phyloP scores from a whole-genome alignment of 139 green algal species.

The Auxenochlorella pyrenoidosa region DNA sequence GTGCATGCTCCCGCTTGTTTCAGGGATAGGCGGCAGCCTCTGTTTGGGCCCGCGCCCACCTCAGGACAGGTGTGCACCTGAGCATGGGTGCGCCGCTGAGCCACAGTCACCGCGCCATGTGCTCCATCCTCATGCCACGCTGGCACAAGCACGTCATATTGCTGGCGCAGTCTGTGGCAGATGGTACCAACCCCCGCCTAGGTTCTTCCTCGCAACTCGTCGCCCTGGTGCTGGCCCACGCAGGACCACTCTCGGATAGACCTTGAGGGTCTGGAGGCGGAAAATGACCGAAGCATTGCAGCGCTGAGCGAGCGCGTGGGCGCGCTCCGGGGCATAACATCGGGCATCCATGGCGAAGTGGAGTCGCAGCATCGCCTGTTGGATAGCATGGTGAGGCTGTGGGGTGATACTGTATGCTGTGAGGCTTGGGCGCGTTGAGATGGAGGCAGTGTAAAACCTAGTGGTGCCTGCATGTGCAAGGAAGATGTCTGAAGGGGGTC shows the following conservation, averaged over 20 bases:
- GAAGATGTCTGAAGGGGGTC: not conserved
- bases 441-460: not conserved
- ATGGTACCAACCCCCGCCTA: too few species aligned
- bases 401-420: not conserved
- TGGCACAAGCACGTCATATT: too few species aligned
- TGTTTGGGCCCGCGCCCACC: not conserved
- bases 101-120: too few species aligned
- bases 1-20: not conserved
- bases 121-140: too few species aligned
- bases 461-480: constrained; percentile 35
- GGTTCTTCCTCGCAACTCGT: too few species aligned
- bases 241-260: constrained; percentile 58
- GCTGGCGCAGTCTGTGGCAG: too few species aligned
- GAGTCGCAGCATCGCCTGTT: constrained; percentile 69
- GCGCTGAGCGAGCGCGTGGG: constrained; percentile 68
- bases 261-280: constrained; percentile 72
- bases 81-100: too few species aligned
- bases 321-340: constrained; percentile 71
- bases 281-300: constrained; percentile 77
- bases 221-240: not conserved
- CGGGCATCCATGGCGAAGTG: constrained; percentile 70
- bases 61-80: not conserved
- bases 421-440: not conserved
- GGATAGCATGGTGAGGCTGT: constrained; percentile 70
- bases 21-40: constrained; percentile 11